Conservation (phyloP, 202 grass and related monocot species). For the Cymbopogon flexuosus region DNA sequence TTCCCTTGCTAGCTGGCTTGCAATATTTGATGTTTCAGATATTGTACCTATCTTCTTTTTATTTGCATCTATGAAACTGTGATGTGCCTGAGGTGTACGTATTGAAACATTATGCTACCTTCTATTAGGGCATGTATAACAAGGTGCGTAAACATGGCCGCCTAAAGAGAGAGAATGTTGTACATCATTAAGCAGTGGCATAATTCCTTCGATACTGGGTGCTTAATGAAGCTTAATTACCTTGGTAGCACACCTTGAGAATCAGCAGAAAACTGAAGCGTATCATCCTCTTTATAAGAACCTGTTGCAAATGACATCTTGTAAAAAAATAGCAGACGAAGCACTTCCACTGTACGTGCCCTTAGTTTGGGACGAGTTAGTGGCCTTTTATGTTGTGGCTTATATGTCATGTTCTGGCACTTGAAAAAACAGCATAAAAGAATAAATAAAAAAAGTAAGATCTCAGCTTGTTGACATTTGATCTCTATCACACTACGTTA, state of each 20-base stretch:
- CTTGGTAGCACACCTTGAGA: background rate
- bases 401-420: background rate
- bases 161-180: background rate
- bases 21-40: background rate
- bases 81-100: background rate
- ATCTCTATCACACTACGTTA: background rate
- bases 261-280: background rate
- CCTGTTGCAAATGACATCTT: background rate
- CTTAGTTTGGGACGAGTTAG: background rate
- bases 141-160: background rate
- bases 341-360: background rate
- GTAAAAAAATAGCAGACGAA: background rate
- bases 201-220: background rate
- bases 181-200: background rate
- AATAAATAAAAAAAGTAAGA: background rate
- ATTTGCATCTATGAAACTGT: background rate
- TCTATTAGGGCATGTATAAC: background rate
- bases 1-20: background rate
- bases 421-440: background rate
- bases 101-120: background rate
- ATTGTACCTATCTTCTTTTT: background rate
- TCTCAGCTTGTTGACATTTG: background rate
- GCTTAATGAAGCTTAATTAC: background rate
- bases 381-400: background rate
- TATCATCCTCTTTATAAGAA: background rate